phyloP scores from a whole-genome alignment of 192 early-diverging fungal species.

The Umbelopsis vinacea region DNA sequence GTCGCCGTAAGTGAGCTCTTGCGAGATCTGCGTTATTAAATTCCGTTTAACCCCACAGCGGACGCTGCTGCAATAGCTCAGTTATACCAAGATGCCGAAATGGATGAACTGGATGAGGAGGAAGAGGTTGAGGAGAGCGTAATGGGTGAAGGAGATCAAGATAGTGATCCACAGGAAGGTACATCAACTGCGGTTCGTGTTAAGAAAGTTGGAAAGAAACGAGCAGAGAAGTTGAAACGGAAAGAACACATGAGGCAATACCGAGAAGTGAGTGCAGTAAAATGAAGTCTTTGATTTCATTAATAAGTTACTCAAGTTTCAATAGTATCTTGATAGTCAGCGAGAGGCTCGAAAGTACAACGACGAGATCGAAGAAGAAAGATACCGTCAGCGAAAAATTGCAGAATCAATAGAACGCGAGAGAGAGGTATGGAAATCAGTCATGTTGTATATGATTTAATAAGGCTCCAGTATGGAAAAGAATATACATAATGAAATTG shows the following conservation, averaged over 20 bases:
- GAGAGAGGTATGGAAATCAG: slow-evolving; percentile 21
- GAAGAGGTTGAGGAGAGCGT: not conserved
- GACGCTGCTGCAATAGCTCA: not conserved
- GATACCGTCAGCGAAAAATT: slow-evolving; percentile 23
- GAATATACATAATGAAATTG: not conserved
- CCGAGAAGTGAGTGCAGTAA: slow-evolving; percentile 30
- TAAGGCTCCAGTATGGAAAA: not conserved
- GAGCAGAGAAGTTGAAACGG: slow-evolving; percentile 27
- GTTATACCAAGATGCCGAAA: slow-evolving; percentile 5
- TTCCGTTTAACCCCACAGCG: not conserved
- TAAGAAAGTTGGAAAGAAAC: slow-evolving; percentile 27
- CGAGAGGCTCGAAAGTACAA: slow-evolving; percentile 22
- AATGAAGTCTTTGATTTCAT: not conserved
- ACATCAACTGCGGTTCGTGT: slow-evolving; percentile 25
- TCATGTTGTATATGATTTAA: not conserved
- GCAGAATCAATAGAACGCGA: slow-evolving; percentile 28
- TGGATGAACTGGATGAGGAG: not conserved
- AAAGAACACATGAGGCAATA: slow-evolving; percentile 38
- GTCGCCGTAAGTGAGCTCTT: too few species aligned
- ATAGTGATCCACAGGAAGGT: slow-evolving; percentile 26
- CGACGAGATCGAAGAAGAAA: slow-evolving; percentile 26
- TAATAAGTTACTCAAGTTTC: not conserved
- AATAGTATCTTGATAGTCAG: slow-evolving; percentile 31
- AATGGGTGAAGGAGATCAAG: not conserved
- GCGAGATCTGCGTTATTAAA: too few species aligned